Base-by-base conservation (phyloP, 1,284 basidiomycete genomes). In the Bjerkandera adusta region DNA sequence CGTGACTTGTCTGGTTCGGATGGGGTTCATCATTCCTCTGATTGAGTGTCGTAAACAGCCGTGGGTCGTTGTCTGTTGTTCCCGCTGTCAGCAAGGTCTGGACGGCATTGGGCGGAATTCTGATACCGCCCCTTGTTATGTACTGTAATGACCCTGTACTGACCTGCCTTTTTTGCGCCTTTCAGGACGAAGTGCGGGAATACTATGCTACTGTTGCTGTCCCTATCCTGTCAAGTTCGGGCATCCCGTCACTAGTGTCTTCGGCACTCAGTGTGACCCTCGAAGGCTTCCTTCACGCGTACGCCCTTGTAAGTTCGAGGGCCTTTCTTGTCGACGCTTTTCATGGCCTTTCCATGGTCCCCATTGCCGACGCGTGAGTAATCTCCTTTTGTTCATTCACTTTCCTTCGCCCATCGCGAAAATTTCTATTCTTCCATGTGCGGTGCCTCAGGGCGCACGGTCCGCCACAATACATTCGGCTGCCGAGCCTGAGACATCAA, bases 321-420 rank as follows among this genome's bases (percentile, higher is more conserved):
- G 87, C 93, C 0, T 97, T 97, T 68, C 69, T 90, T 43, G 82
- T 95, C 44, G 93, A 97, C 63, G 75, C 83, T 3, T 94, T 84
- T 63, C 91, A 95, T 64, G 83, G 84, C 1, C 71, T 94, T 16
- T 80, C 88, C 1, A 88, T 97, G 79, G 90, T 94, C 11, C 92
- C 93, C 1, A 79, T 95, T 50, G 92, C 92, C 22, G 93, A 96
- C 66, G 77, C 83, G 80, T 91, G 62, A 67, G 88, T 76, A 25
- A 45, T 36, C 41, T 16, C 40, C 43, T 47, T 21, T 12, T 36
- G 32, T 39, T 22, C n/a, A 48, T 39, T 27, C 38, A 16, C 15
- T 13, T 11, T 41, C 34, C 51, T 45, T 27, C 43, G 30, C 10
- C 13, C 24, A 20, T 33, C 13, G n/a, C n/a, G n/a, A n/a, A n/a